These are phyloP conservation scores for Arachnomyces sp. DNA, from an alignment of 2,329 filamentous ascomycete species.

Conservation along the genomic window DNA sequence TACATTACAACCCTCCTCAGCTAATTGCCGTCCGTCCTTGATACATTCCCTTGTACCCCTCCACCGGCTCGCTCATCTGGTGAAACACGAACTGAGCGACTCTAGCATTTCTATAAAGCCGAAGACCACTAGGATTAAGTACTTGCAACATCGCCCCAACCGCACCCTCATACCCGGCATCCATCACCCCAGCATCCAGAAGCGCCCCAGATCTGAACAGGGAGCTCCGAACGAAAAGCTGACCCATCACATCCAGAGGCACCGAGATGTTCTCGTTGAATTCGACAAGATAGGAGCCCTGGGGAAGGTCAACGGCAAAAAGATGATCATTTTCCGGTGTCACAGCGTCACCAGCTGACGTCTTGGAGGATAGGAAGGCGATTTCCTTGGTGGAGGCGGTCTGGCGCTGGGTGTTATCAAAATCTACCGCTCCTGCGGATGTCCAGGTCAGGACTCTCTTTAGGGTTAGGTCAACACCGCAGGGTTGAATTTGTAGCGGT, in stretches of 20 bases:
- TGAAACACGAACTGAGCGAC: constrained; percentile 37
- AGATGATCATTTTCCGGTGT: not conserved
- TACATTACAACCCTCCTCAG: too few species aligned
- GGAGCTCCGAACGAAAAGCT: constrained; percentile 32
- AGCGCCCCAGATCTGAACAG: constrained; percentile 34
- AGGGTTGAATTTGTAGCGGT: constrained; percentile 14
- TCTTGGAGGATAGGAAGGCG: constrained; percentile 9
- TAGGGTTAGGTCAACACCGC: constrained; percentile 19
- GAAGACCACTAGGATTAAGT: constrained; percentile 28
- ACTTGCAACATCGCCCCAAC: constrained; percentile 34
- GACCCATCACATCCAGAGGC: constrained; percentile 34
- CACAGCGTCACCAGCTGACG: too few species aligned
- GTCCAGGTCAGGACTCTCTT: constrained; percentile 15
- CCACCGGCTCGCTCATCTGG: constrained; percentile 27
- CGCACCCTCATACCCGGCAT: constrained; percentile 37
- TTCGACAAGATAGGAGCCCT: constrained; percentile 32
- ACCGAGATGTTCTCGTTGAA: constrained; percentile 37
- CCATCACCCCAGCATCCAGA: constrained; percentile 34
- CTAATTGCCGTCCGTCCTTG: constrained; percentile 13
- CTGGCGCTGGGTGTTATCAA: constrained; percentile 12
- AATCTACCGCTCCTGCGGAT: constrained; percentile 13
- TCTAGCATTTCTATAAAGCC: constrained; percentile 26
- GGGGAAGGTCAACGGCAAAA: constrained; percentile 14
- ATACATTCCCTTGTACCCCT: constrained; percentile 34
- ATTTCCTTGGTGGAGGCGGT: constrained; percentile 15